Evolutionary conservation across 495 filamentous ascomycete species (phyloP), one percentile per base, ranked within the genome.

Genomic region (Aspergillus cavernicola): DNA sequence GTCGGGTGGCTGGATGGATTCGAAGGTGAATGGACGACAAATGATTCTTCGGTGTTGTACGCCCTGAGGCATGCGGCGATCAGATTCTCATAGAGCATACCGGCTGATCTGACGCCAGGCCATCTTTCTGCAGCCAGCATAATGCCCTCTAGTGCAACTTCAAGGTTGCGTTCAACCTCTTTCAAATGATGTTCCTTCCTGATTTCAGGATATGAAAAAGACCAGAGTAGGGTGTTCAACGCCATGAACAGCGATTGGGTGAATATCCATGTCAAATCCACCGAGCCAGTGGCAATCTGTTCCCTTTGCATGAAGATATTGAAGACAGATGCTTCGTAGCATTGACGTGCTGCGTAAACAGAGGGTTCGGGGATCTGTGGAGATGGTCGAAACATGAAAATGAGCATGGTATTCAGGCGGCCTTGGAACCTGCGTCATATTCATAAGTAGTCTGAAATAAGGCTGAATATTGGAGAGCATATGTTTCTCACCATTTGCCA

Each of bases 191-290:
- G 83, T 22, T 80, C 69, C 39, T 74, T 74, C 19, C 92, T 87
- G 39, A 96, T 81, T 50, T 92, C 88, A 11, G 85, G 80, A 61
- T 92, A 95, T 3, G 89, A 92, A 19, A 95, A 77, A 7, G 85
- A 77, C 92, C 92, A 97, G 2, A 97, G 80, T 29, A 95, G 79
- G 19, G 87, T 90, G 60, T 93, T 92, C 35, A 96, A 75, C 13
- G 85, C 83, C 80, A 90, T 89, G 69, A 95, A 96, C 18, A 96
- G 76, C 32, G 86, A 80, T 52, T 95, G 80, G 7, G 92, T 81
- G 62, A 95, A 96, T 32, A 95, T 84, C 90, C 92, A 97, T 3
- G 90, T 95, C 49, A 96, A 72, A 62, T 96, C 92, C 18, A 92
- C 84, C 19, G 81, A 82, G 7, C 77, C 78, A 8, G 80, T 83